Evolutionary conservation across 805 yeast genomes (phyloP).

Genomic region (Pichia exigua): DNA sequence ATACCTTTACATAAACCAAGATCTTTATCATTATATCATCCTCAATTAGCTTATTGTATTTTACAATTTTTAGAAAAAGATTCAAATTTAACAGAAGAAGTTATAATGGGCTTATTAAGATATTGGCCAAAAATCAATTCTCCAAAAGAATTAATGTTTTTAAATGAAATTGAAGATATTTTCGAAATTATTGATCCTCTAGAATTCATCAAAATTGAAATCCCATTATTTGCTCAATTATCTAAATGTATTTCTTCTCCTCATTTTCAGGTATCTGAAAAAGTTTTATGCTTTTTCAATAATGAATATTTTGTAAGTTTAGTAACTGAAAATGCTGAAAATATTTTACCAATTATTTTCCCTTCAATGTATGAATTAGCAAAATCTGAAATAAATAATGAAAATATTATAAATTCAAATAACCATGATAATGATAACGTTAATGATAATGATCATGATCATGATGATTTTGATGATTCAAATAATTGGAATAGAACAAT

Average conservation of each 20-base stretch:
- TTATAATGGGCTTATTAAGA: conserved; percentile 84
- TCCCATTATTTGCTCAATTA: conserved; percentile 88
- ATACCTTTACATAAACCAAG: conserved; percentile 91
- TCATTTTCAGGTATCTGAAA: conserved; percentile 96
- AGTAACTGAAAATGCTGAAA: conserved; percentile 88
- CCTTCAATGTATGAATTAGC: conserved; percentile 85
- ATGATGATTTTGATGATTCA: conserved; percentile 36
- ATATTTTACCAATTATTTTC: conserved; percentile 84
- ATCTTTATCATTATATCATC: conserved; percentile 83
- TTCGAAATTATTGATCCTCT: conserved; percentile 92
- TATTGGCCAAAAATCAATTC: conserved; percentile 96
- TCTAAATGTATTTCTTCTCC: conserved; percentile 91
- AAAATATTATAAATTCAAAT: neutral
- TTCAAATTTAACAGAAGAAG: conserved; percentile 86
- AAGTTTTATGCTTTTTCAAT: conserved; percentile 88
- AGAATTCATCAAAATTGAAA: conserved; percentile 85
- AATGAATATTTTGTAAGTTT: conserved; percentile 87
- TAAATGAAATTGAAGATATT: conserved; percentile 93
- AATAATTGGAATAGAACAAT: conserved; percentile 90
- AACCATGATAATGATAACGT: too few species aligned
- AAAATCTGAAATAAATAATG: conserved; percentile 27
- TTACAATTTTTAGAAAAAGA: conserved; percentile 96
- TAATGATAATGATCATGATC: conserved; percentile 9
- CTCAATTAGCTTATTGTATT: conserved; percentile 94
- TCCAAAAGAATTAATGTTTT: conserved; percentile 92